Conservation (phyloP, 257 asterid species). For the Capsicum rhomboideum region DNA sequence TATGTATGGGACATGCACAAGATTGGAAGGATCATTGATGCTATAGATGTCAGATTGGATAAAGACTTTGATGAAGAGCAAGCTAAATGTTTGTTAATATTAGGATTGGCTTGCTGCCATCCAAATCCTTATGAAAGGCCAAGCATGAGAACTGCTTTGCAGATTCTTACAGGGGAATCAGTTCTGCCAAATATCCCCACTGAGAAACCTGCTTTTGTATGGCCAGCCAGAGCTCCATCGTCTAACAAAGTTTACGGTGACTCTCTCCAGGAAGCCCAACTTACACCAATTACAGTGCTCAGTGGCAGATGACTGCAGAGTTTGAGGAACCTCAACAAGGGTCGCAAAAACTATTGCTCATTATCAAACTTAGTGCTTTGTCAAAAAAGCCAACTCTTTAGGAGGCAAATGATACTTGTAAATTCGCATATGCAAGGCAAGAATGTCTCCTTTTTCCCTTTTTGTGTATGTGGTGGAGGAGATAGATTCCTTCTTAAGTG, state of each 20-base stretch:
- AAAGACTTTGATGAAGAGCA: slow-evolving; percentile 1
- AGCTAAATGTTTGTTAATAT: slow-evolving; percentile 1
- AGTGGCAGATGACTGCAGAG: background rate
- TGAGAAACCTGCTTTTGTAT: slow-evolving; percentile 12
- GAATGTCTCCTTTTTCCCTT: background rate
- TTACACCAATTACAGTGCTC: slow-evolving; percentile 4
- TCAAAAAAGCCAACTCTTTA: background rate
- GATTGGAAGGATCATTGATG: background rate
- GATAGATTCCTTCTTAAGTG: background rate
- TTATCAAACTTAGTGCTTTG: background rate
- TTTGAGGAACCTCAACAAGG: background rate
- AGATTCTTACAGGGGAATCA: slow-evolving; percentile 8
- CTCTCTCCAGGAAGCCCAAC: background rate
- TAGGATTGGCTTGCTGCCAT: slow-evolving; percentile 14
- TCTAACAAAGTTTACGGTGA: background rate
- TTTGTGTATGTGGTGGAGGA: background rate
- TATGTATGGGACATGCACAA: slow-evolving; percentile 3
- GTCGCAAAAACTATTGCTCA: background rate
- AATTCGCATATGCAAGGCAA: background rate
- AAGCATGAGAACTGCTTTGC: slow-evolving; percentile 1
- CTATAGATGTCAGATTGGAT: slow-evolving; percentile 2
- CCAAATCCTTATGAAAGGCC: slow-evolving; percentile 14
- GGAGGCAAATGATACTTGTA: background rate
- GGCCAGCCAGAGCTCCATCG: slow-evolving; percentile 9
- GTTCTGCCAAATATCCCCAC: background rate